A percentile compares a stretch with the other conserved stretches of the same genome.
These are phyloP conservation scores for Penicillium nucicola DNA, from an alignment of 495 filamentous ascomycete species.

Conservation along the genomic window DNA sequence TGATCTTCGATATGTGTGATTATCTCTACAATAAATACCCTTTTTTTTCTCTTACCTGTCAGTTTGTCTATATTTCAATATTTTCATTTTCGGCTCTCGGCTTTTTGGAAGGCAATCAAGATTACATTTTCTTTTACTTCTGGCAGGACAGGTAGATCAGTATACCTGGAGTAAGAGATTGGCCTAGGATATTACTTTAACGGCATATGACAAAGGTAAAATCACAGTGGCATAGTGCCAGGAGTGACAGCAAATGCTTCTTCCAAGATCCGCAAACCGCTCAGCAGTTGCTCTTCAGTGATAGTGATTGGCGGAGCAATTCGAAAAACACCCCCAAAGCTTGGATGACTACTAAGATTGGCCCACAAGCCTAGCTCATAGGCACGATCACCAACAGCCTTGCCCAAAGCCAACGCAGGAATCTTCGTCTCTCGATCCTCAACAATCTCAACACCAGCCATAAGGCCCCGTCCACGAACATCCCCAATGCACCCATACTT, in stretches of 20 bases:
- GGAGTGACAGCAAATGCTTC: slow-evolving; percentile 12
- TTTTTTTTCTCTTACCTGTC: neutral
- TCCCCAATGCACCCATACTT: slow-evolving; percentile 13
- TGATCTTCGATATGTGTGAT: neutral
- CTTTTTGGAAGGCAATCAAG: too few species aligned
- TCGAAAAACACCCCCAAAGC: slow-evolving; percentile 13
- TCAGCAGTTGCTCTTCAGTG: slow-evolving; percentile 1
- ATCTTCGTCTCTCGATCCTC: slow-evolving; percentile 5
- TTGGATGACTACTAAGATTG: slow-evolving; percentile 16
- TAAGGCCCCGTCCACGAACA: slow-evolving; percentile 10
- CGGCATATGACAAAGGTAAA: too few species aligned
- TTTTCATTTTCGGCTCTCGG: too few species aligned
- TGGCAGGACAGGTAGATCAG: too few species aligned
- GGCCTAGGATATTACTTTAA: too few species aligned
- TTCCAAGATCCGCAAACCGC: slow-evolving; percentile 10
- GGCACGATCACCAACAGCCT: slow-evolving; percentile 12
- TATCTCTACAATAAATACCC: neutral
- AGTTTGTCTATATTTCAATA: too few species aligned
- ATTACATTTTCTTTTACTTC: too few species aligned
- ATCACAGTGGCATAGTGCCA: slow-evolving; percentile 4
- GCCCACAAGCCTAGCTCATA: slow-evolving; percentile 18
- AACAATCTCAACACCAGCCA: slow-evolving; percentile 14
- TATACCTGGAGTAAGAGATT: too few species aligned
- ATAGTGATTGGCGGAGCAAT: slow-evolving; percentile 16
- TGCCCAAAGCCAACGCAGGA: slow-evolving; percentile 9